Evolutionary conservation across 148 eudicot genomes (phyloP), one percentile per base, ranked within the genome.

Genomic region (Silene latifolia): DNA sequence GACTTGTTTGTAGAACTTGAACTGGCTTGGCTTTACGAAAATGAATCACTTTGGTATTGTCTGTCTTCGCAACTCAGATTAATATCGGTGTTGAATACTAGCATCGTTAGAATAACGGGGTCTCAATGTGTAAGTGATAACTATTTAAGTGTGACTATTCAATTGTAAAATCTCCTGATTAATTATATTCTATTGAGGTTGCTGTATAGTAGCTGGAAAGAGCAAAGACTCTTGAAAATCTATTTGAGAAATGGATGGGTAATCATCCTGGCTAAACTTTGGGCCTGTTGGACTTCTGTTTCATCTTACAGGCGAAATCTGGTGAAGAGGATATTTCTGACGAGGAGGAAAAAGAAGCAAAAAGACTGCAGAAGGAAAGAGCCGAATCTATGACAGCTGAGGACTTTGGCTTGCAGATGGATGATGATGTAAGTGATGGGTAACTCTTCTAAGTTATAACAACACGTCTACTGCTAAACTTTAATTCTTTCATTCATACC

Each of bases 301-400:
- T 76, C 74, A 32, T 70, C 44, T 4, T 27, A 56, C 69, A 89
- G 96, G 72, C 84, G 46, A 87, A 83, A 75, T 89, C 91, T 82
- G 85, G 92, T 76, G 97, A 83, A 12, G 94, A 88, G 51, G 96
- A 90, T n/a, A 65, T 72, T 18, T 82, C 83, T 46, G 88, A 84
- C 6, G 87, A 82, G 73, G 97, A 90, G 83, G 97, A 95, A 84
- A 85, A 64, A 35, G 99, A 90, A 75, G 99, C 81, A 47, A 74
- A 78, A 77, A 83, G 82, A 77, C 59, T 92, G 82, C 92, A 80
- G 83, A 85, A 81, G 72, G 86, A 87, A 72, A 87, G 81, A 65
- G 88, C 88, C 59, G 72, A 85, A 74, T 63, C 67, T 64, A 64
- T 90, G 77, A 83, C 88, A 3, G 68, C 68, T 84, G 92, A 77